Evolutionary conservation across 2,329 filamentous ascomycete genomes (phyloP).

Genomic region (Fusarium hainanense): DNA sequence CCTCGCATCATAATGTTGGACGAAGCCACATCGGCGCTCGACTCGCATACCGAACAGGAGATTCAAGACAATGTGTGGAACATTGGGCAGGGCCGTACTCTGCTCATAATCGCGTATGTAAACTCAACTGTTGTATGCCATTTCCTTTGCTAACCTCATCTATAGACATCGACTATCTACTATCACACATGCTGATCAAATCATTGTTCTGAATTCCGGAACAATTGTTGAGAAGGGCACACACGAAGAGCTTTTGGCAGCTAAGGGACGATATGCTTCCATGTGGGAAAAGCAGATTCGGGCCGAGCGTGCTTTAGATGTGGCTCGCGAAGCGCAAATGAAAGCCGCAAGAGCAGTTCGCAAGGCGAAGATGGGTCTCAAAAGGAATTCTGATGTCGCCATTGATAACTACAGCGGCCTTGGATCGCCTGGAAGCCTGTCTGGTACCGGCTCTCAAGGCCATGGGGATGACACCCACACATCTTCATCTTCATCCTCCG

Average conservation of each 20-base stretch:
- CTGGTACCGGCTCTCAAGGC: constrained; percentile 50
- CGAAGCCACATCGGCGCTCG: constrained; percentile 90
- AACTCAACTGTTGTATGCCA: neutral
- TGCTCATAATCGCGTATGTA: constrained; percentile 91
- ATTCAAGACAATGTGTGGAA: constrained; percentile 88
- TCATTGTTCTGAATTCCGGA: constrained; percentile 82
- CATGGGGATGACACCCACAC: constrained; percentile 51
- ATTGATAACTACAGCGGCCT: constrained; percentile 61
- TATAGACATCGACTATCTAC: constrained; percentile 81
- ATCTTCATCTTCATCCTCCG: constrained; percentile 53
- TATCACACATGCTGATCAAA: constrained; percentile 87
- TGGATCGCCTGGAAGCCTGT: constrained; percentile 57
- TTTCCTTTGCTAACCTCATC: constrained; percentile 34
- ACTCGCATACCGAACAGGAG: constrained; percentile 92
- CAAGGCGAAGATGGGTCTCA: constrained; percentile 61
- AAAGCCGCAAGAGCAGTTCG: constrained; percentile 55
- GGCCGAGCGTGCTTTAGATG: constrained; percentile 71
- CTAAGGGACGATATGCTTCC: constrained; percentile 78
- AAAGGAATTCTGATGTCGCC: constrained; percentile 55
- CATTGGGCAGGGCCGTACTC: constrained; percentile 85
- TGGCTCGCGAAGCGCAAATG: constrained; percentile 51
- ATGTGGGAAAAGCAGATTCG: constrained; percentile 93
- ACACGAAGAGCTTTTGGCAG: constrained; percentile 78
- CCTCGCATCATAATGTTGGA: constrained; percentile 93
- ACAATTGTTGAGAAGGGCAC: constrained; percentile 81